These are phyloP conservation scores for Bipolaris oryzae DNA, from an alignment of 2,329 filamentous ascomycete genomes.

Conservation along the genomic window DNA sequence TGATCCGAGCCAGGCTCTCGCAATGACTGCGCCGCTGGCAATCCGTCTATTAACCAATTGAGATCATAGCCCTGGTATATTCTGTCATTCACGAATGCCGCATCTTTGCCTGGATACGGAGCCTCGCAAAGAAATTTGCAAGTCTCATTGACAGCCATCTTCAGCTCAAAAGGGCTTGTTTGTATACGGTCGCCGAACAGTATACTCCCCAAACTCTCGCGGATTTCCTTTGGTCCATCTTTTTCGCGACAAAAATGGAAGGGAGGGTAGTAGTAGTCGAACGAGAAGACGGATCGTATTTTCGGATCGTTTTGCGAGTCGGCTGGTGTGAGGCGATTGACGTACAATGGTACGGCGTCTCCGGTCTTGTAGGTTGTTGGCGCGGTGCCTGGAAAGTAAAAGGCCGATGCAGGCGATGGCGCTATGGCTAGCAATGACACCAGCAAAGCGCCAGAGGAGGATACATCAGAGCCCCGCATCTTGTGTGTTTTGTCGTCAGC, in stretches of 20 bases:
- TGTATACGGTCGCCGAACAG: slow-evolving; percentile 96
- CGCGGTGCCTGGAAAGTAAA: slow-evolving; percentile 95
- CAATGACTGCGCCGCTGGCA: slow-evolving; percentile 86
- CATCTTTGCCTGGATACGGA: slow-evolving; percentile 68
- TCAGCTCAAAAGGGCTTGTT: slow-evolving; percentile 90
- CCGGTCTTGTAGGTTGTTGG: slow-evolving; percentile 86
- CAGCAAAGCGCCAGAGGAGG: slow-evolving; percentile 34
- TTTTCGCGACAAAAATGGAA: slow-evolving; percentile 89
- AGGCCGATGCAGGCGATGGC: slow-evolving; percentile 62
- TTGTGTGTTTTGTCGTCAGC: slow-evolving; percentile 10
- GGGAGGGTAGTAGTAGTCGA: slow-evolving; percentile 89
- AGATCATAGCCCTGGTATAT: slow-evolving; percentile 88
- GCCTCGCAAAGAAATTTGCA: slow-evolving; percentile 81
- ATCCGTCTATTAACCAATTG: slow-evolving; percentile 94
- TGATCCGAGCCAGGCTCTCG: slow-evolving; percentile 76
- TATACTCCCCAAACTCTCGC: slow-evolving; percentile 93
- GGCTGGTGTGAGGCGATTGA: slow-evolving; percentile 90
- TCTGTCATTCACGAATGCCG: slow-evolving; percentile 79
- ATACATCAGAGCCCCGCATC: slow-evolving; percentile 42
- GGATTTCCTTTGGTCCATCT: slow-evolving; percentile 76
- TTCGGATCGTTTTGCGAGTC: slow-evolving; percentile 77
- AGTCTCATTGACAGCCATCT: slow-evolving; percentile 84
- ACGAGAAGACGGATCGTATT: slow-evolving; percentile 90
- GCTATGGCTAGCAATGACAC: slow-evolving; percentile 48
- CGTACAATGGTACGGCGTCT: slow-evolving; percentile 82